Percentiles rank a stretch among this genome's conserved stretches.
These are phyloP conservation scores for Zygnema circumcarinatum DNA, from an alignment of 139 green algal species.

Conservation along the genomic window DNA sequence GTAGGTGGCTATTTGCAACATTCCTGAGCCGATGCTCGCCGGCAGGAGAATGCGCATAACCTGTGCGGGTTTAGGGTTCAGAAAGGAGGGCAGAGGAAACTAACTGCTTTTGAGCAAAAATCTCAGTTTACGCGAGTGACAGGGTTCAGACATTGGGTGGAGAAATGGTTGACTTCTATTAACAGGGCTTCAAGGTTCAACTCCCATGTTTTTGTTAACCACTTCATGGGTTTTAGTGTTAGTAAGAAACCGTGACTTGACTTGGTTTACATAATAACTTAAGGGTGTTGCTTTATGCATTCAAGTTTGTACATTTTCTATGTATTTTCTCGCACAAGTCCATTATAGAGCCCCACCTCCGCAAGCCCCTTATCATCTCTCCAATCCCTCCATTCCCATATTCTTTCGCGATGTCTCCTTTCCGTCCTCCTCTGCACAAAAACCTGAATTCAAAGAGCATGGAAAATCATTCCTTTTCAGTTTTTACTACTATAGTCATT, in stretches of 20 bases:
- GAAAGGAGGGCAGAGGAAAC: neutral
- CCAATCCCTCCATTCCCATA: neutral
- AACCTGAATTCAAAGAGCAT: neutral
- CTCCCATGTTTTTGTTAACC: too few relatives aligned
- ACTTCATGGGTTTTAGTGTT: too few relatives aligned
- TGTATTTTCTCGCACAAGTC: too few relatives aligned
- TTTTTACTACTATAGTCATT: neutral
- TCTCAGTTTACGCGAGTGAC: too few relatives aligned
- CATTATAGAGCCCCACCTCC: neutral
- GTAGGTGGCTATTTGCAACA: slow-evolving; percentile 68
- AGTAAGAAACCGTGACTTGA: too few relatives aligned
- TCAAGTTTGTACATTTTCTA: too few relatives aligned
- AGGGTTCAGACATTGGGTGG: too few relatives aligned
- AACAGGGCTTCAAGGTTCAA: too few relatives aligned
- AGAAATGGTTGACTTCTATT: too few relatives aligned
- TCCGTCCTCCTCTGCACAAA: neutral
- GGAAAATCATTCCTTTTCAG: neutral
- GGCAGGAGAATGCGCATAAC: slow-evolving; percentile 55
- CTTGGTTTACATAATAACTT: too few relatives aligned
- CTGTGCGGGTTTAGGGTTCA: slow-evolving; percentile 41
- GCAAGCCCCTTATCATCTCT: neutral
- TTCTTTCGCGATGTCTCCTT: neutral
- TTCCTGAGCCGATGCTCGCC: slow-evolving; percentile 55
- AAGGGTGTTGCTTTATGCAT: too few relatives aligned
- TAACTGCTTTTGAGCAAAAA: neutral